A percentile compares a stretch with the other conserved stretches of the same genome.
Evolutionary conservation across 2,329 filamentous ascomycete species (phyloP).

Genomic region (Gliomastix tumulicola): DNA sequence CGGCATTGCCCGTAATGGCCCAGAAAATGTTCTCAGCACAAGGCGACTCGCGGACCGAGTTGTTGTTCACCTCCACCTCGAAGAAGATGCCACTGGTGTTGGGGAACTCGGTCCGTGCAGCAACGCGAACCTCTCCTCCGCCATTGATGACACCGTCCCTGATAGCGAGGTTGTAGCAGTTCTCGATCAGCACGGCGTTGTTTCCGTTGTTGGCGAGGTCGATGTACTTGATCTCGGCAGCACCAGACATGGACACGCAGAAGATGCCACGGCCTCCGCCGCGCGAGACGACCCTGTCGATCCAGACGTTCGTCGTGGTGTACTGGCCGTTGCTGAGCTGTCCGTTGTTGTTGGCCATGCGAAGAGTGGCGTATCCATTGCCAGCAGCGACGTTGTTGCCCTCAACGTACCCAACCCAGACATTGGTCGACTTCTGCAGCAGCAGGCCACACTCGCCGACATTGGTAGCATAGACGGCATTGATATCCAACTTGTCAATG

Average conservation of each 20-base stretch:
- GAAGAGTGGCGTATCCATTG: slow-evolving; percentile 3
- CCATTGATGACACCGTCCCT: slow-evolving; percentile 1
- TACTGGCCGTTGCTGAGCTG: slow-evolving; percentile 1
- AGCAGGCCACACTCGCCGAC: slow-evolving; percentile 3
- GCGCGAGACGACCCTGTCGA: slow-evolving; percentile 2
- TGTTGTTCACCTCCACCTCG: slow-evolving; percentile 2
- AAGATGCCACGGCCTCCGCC: slow-evolving; percentile 4
- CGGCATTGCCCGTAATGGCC: slow-evolving; percentile 2
- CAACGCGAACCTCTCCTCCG: slow-evolving; percentile 2
- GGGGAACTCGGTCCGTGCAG: slow-evolving; percentile 4
- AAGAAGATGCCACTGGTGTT: slow-evolving; percentile 4
- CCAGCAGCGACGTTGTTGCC: slow-evolving; percentile 2
- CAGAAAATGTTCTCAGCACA: slow-evolving; percentile 3
- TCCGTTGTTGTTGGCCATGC: slow-evolving; percentile 5
- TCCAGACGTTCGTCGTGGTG: slow-evolving; percentile 3
- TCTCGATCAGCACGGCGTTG: slow-evolving; percentile 4
- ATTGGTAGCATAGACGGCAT: slow-evolving; percentile 1
- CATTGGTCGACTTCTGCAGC: slow-evolving; percentile 2
- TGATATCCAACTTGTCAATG: slow-evolving; percentile 1
- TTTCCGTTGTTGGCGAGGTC: slow-evolving; percentile 4
- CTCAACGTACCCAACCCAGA: slow-evolving; percentile 2
- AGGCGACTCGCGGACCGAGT: not conserved
- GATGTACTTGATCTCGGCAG: slow-evolving; percentile 1
- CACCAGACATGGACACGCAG: slow-evolving; percentile 4
- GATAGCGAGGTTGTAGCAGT: slow-evolving; percentile 4